phyloP scores from a whole-genome alignment of 108 stramenopile species.

The Chaetoceros muelleri region DNA sequence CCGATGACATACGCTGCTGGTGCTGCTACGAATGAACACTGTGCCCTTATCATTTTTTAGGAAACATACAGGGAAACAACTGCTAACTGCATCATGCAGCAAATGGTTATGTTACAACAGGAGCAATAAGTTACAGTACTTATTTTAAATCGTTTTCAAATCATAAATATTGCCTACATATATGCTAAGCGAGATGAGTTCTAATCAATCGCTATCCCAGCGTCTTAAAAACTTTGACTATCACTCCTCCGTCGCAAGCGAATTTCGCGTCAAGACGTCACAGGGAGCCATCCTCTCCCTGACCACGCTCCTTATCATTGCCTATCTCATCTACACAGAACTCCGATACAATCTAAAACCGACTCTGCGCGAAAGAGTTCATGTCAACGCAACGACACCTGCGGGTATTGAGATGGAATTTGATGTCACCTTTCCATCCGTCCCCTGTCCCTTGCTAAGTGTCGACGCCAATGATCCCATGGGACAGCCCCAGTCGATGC shows the following conservation, averaged over 20 bases:
- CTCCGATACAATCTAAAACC: conserved; percentile 54
- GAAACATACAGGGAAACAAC: too few species aligned
- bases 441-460: conserved; percentile 71
- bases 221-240: conserved; percentile 37
- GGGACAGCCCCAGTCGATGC: conserved; percentile 76
- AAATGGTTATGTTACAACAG: too few species aligned
- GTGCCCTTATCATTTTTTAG: too few species aligned
- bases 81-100: too few species aligned
- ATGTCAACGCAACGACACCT: conserved; percentile 76
- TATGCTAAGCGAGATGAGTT: too few species aligned
- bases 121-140: too few species aligned
- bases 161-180: too few species aligned
- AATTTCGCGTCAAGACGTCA: conserved; percentile 72
- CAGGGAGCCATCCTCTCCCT: conserved; percentile 40
- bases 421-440: conserved; percentile 74
- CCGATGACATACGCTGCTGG: too few species aligned
- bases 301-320: conserved; percentile 27
- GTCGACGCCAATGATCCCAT: conserved; percentile 90
- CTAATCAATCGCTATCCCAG: conserved; percentile 1
- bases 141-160: too few species aligned
- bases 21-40: too few species aligned
- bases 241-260: conserved; percentile 63
- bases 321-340: conserved; percentile 59
- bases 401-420: conserved; percentile 77
- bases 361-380: conserved; percentile 46